Evolutionary conservation across 208 protist species (phyloP), one percentile per base, ranked within the genome.

Genomic region (Trypanosoma rangeli): DNA sequence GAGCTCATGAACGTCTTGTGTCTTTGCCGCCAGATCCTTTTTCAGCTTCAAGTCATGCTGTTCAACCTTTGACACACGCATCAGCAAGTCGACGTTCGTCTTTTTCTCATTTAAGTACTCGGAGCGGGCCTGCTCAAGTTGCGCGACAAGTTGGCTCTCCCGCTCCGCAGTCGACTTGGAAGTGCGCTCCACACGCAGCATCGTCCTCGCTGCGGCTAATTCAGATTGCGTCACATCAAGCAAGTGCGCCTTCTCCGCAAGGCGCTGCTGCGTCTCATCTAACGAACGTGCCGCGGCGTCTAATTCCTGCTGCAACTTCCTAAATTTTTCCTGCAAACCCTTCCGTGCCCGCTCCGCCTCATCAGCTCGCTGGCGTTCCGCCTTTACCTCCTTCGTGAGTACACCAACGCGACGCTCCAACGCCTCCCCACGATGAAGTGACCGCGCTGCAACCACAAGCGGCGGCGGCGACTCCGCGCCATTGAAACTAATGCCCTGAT

Each of bases 51-150:
- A 79, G 13, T 80, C 67, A 60, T 88, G 74, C 70, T 90, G 75
- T 56, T 90, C 83, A 26, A 80, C 54, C 46, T 77, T 59, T 18
- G 81, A 80, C 9, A 89, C 72, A 5, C 79, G 85, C 64, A 92
- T 53, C 16, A 94, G 78, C n/a, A 94, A 67, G 58, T 90, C 62
- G 8, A 92, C 82, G 42, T 87, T 94, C n/a, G 73, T 66, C 62
- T 88, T 82, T 73, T 94, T 94, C 61, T 94, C 88, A 26, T 68
- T 56, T 13, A 89, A 70, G 76, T 94, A 94, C 50, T 79, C 83
- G 56, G 46, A 73, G 24, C 84, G 85, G 33, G 72, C 63, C 31
- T 82, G 57, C 22, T 79, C 69, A 5, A 91, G 72, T 66, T 94
- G 82, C 22, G 74, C 61, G 12, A 57, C 64, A 35, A 82, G 28